These are phyloP conservation scores for Bacidia gigantensis DNA, from an alignment of 495 filamentous ascomycete species.

Conservation along the genomic window DNA sequence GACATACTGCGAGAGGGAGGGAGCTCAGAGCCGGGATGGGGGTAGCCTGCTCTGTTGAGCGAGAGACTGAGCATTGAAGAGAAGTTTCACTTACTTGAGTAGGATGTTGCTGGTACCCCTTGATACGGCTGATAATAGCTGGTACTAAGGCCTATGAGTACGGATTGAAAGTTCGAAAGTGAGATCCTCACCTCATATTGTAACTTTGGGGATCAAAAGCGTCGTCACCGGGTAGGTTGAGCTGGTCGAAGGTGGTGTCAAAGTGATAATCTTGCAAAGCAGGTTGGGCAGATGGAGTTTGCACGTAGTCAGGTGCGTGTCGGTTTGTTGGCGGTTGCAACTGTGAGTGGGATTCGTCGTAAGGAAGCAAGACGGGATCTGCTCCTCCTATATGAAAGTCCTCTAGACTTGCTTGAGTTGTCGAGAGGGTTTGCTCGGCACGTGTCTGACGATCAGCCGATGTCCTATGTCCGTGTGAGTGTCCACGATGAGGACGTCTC, in stretches of 20 bases:
- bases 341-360: not conserved
- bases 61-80: not conserved
- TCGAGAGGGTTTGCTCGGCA: constrained; percentile 10
- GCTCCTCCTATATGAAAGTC: constrained; percentile 16
- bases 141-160: not conserved
- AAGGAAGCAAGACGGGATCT: not conserved
- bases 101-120: not conserved
- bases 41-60: constrained; percentile 14
- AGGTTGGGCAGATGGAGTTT: not conserved
- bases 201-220: not conserved
- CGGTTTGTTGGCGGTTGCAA: not conserved
- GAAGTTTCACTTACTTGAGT: not conserved
- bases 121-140: not conserved
- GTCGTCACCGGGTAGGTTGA: not conserved
- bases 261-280: not conserved
- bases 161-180: not conserved
- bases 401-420: constrained; percentile 20
- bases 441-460: not conserved
- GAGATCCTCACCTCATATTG: not conserved
- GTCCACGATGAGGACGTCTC: constrained; percentile 6
- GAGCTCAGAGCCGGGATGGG: constrained; percentile 11
- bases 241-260: not conserved
- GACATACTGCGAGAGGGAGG: constrained; percentile 21
- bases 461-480: constrained; percentile 9
- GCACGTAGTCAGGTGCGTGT: not conserved